phyloP scores from a whole-genome alignment of 2,329 filamentous ascomycete species.

The Hypoxylon sp. region DNA sequence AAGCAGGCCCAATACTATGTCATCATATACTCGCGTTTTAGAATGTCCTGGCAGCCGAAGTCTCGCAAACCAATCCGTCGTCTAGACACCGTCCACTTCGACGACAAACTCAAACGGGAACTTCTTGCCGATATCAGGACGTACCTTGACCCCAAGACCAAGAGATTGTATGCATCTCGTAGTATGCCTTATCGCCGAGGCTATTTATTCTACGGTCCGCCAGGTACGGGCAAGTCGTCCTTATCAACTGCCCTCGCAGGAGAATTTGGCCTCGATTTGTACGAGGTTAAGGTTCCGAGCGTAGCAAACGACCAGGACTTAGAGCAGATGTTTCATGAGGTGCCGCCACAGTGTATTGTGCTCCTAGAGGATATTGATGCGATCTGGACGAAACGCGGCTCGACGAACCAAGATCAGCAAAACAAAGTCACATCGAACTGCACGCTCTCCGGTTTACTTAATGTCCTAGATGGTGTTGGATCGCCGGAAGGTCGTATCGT shows the following conservation, averaged over 20 bases:
- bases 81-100: constrained; percentile 67
- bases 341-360: constrained; percentile 68
- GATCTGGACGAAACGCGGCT: constrained; percentile 60
- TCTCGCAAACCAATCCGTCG: constrained; percentile 64
- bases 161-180: constrained; percentile 73
- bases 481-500: constrained; percentile 75
- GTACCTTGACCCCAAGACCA: constrained; percentile 63
- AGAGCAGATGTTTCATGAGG: constrained; percentile 64
- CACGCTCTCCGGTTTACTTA: constrained; percentile 73
- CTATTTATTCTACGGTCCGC: constrained; percentile 54
- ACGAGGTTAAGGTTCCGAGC: constrained; percentile 64
- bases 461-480: constrained; percentile 75
- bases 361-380: constrained; percentile 71
- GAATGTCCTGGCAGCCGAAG: constrained; percentile 65
- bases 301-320: constrained; percentile 64
- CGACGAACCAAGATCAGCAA: constrained; percentile 49
- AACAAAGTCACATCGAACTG: constrained; percentile 57
- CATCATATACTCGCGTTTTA: constrained; percentile 64
- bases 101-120: constrained; percentile 61
- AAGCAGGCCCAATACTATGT: constrained; percentile 65
- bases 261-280: constrained; percentile 67
- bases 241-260: constrained; percentile 67
- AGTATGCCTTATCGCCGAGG: constrained; percentile 74
- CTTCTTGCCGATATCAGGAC: constrained; percentile 67
- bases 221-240: constrained; percentile 59